Evolutionary conservation across 2,329 filamentous ascomycete genomes (phyloP).

Genomic region (Simplicillium sp.): DNA sequence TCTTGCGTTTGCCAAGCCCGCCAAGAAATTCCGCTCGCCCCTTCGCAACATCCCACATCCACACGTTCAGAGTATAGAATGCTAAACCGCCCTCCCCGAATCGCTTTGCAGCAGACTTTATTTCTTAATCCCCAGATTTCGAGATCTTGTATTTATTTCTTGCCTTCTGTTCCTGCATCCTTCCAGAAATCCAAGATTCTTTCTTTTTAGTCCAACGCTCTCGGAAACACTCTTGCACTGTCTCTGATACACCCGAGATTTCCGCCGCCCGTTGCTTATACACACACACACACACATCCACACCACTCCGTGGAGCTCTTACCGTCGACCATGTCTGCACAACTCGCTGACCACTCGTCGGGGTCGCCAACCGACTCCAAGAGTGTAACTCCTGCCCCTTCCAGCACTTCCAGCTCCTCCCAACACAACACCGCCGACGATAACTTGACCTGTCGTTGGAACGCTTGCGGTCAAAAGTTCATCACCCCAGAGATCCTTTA

Average conservation of each 20-base stretch:
- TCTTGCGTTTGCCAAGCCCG: conserved; percentile 18
- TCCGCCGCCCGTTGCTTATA: too few species aligned
- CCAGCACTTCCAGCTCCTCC: conserved; percentile 34
- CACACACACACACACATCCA: too few species aligned
- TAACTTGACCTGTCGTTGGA: conserved; percentile 52
- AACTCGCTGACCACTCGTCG: conserved; percentile 11
- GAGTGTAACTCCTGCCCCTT: conserved; percentile 42
- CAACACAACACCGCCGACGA: conserved; percentile 37
- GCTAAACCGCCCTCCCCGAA: neutral
- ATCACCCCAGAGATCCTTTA: conserved; percentile 48
- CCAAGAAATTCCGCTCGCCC: conserved; percentile 27
- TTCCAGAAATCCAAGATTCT: neutral
- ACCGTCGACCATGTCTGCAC: neutral
- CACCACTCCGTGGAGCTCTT: too few species aligned
- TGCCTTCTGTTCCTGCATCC: neutral
- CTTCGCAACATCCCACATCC: conserved; percentile 9
- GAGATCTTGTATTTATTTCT: neutral
- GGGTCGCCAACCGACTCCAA: conserved; percentile 35
- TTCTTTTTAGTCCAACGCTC: conserved; percentile 8
- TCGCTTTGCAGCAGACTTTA: neutral
- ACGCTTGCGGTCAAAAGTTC: conserved; percentile 49
- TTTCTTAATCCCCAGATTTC: too few species aligned
- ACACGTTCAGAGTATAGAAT: too few species aligned
- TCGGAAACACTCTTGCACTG: conserved; percentile 9
- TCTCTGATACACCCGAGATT: too few species aligned